A percentile compares a stretch with the other conserved stretches of the same genome.
phyloP scores from a whole-genome alignment of 2,329 filamentous ascomycete species.

The Aspergillus tamarii region DNA sequence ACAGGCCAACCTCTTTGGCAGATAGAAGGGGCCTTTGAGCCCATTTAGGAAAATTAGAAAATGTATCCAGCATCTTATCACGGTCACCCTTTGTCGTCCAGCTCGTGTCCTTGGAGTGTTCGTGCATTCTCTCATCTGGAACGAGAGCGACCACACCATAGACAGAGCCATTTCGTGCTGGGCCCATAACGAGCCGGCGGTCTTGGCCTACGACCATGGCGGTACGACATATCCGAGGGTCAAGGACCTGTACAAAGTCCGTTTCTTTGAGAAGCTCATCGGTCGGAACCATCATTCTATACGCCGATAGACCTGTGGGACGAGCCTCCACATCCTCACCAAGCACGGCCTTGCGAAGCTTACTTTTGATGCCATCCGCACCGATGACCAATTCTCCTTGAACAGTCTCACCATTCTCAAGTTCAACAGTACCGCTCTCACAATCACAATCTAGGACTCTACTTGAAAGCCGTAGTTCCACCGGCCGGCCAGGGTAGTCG shows the following conservation, averaged over 20 bases:
- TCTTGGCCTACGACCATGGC: conserved; percentile 52
- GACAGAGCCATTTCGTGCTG: conserved; percentile 44
- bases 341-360: conserved; percentile 1
- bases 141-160: conserved; percentile 52
- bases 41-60: conserved; percentile 11
- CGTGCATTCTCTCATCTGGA: conserved; percentile 37
- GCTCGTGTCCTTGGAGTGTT: conserved; percentile 5
- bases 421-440: conserved; percentile 2
- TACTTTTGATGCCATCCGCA: conserved; percentile 32
- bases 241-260: conserved; percentile 32
- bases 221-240: conserved; percentile 44
- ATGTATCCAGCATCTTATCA: conserved; percentile 12
- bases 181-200: conserved; percentile 50
- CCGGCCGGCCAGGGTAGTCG: background rate
- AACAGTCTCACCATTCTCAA: conserved; percentile 19
- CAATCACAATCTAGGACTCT: conserved; percentile 10
- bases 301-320: conserved; percentile 14
- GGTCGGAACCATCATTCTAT: conserved; percentile 12
- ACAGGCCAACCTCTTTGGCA: conserved; percentile 9
- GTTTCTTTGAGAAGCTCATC: conserved; percentile 14
- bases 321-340: conserved; percentile 1
- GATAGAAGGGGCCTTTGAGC: conserved; percentile 9
- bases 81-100: conserved; percentile 12
- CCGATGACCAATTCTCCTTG: conserved; percentile 33
- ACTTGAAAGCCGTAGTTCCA: background rate